These are phyloP conservation scores for Xylariales sp. DNA, from an alignment of 2,329 filamentous ascomycete species.

Conservation along the genomic window DNA sequence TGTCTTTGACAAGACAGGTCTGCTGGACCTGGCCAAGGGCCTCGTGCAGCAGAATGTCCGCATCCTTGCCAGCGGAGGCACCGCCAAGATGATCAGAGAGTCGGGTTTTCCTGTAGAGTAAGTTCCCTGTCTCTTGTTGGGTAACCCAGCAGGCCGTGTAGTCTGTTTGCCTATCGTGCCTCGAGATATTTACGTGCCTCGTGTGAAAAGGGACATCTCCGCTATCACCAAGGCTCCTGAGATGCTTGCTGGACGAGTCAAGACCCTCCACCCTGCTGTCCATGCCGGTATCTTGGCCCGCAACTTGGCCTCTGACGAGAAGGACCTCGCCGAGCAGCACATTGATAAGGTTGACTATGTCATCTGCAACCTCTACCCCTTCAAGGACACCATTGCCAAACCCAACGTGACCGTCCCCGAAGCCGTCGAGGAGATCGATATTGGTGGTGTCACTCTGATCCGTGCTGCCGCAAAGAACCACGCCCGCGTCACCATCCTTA, in stretches of 20 bases:
- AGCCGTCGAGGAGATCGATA: conserved; percentile 98
- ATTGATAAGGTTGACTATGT: conserved; percentile 95
- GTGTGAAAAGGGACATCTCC: conserved; percentile 72
- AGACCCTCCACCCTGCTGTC: conserved; percentile 94
- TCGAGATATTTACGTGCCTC: too few species aligned
- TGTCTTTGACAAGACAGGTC: conserved; percentile 97
- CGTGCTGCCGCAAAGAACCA: conserved; percentile 98
- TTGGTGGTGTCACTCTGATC: conserved; percentile 94
- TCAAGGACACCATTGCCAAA: conserved; percentile 97
- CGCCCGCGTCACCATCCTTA: conserved; percentile 89
- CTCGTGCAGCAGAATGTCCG: conserved; percentile 85
- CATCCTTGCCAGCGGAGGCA: conserved; percentile 91
- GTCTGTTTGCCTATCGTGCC: too few species aligned
- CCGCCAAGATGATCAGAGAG: conserved; percentile 93
- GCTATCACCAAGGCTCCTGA: conserved; percentile 96
- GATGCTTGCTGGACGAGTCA: conserved; percentile 76
- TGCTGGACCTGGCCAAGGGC: conserved; percentile 88
- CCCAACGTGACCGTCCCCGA: conserved; percentile 95
- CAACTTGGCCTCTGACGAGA: conserved; percentile 91
- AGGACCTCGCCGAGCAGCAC: conserved; percentile 91
- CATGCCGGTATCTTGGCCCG: conserved; percentile 89
- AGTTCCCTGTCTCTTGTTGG: conserved; percentile 10
- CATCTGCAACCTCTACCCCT: conserved; percentile 98
- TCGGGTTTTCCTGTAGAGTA: conserved; percentile 94
- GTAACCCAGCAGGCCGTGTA: neutral